Base-by-base conservation (phyloP, 177 flowering plant genomes). In the Vitis hybrid region DNA sequence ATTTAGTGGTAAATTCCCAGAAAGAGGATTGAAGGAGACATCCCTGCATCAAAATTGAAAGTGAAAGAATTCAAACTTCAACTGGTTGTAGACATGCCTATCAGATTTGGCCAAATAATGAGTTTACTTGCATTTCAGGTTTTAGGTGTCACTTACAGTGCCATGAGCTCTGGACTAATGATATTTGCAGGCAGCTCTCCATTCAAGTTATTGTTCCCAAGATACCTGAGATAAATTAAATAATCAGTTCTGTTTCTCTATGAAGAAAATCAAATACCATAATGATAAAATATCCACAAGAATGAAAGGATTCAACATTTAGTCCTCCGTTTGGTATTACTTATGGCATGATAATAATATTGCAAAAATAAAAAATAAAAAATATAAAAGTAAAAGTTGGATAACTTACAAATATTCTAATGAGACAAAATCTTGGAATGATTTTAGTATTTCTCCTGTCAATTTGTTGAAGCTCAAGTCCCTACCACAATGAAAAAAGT, bases 401-500 rank as follows among this genome's bases (percentile, higher is more conserved):
- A 52, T 16, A n/a, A 76, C 87, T 78, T 76, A 83, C 88, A 85
- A 55, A 68, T 59, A 75, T 48, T 81, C 53, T 22, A 83, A 55
- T 0, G 70, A 64, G 52, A 74, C 9, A 52, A 79, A 68, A 50
- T 78, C 64, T 62, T 85, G 81, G 51, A 85, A 85, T 72, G 86
- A 77, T 6, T 10, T 60, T 64, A 86, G 88, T 65, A 85, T 72
- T 52, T 65, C 73, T 50, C 88, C 88, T 5, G 73, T 73, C 60
- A 84, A 73, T 76, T 82, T 85, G 83, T 85, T 85, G 79, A 82
- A 85, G 71, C 88, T 85, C 78, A 83, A 76, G 70, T 85, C 86
- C 76, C 88, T 85, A 71, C 16, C 65, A 72, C 14, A 14, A 22
- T 68, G 12, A 60, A 26, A 31, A 50, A n/a, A 8, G 16, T 29